Evolutionary conservation across 768 basidiomycete genomes (phyloP).

Genomic region (Lactarius hengduanensis): DNA sequence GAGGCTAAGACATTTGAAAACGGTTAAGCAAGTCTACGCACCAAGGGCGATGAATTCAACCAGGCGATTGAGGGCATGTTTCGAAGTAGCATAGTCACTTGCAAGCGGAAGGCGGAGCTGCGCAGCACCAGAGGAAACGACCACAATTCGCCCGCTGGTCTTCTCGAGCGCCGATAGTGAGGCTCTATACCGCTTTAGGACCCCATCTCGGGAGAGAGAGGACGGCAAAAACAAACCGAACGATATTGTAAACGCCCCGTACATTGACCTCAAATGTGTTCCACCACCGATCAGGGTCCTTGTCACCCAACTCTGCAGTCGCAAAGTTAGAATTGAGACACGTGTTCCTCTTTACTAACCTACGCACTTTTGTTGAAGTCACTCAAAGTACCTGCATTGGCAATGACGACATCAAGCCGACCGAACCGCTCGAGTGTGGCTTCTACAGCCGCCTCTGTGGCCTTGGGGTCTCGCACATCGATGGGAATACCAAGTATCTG

Average conservation of each 20-base stretch:
- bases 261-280: slow-evolving; percentile 9
- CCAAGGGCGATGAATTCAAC: too few species aligned
- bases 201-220: neutral
- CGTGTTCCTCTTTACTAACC: slow-evolving; percentile 19
- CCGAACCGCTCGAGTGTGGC: too few species aligned
- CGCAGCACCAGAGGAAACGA: too few species aligned
- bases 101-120: too few species aligned
- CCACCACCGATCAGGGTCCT: slow-evolving; percentile 1
- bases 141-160: too few species aligned
- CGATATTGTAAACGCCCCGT: neutral
- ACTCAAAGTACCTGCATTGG: too few species aligned
- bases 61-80: too few species aligned
- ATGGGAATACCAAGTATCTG: slow-evolving; percentile 29
- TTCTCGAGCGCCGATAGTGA: neutral
- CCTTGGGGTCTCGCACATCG: slow-evolving; percentile 31
- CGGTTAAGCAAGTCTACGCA: too few species aligned
- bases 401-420: too few species aligned
- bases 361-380: neutral
- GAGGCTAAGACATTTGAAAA: neutral
- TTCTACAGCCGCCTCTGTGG: slow-evolving; percentile 30
- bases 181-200: neutral
- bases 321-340: slow-evolving; percentile 32
- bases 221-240: slow-evolving; percentile 17
- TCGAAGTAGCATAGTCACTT: too few species aligned
- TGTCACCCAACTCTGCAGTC: neutral